Percentiles rank a stretch among this genome's conserved stretches.
Conservation (phyloP, 2,329 filamentous ascomycete genomes). For the Xylariaceae sp. region DNA sequence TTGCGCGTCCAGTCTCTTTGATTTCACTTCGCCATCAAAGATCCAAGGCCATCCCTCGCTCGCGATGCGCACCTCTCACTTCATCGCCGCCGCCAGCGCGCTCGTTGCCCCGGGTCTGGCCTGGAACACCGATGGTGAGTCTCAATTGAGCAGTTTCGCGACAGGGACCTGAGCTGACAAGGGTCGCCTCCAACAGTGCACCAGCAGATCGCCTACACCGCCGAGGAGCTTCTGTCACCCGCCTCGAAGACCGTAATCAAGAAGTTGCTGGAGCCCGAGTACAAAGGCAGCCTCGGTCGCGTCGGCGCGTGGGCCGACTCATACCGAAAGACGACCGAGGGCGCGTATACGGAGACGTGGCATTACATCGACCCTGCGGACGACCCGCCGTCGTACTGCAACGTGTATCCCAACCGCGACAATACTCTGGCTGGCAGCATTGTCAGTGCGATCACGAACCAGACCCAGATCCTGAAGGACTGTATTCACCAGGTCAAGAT, state of each 20-base stretch:
- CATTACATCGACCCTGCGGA: constrained; percentile 44
- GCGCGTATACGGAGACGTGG: constrained; percentile 35
- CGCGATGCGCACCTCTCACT: constrained; percentile 16
- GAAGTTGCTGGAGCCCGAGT: constrained; percentile 31
- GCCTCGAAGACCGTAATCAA: constrained; percentile 27
- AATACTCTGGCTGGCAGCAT: constrained; percentile 34
- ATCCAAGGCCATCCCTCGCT: background rate
- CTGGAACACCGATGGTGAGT: constrained; percentile 23
- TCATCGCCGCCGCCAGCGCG: constrained; percentile 11
- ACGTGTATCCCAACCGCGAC: constrained; percentile 37
- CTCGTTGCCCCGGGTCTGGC: constrained; percentile 15
- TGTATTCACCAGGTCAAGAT: constrained; percentile 17
- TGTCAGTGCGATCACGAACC: constrained; percentile 26
- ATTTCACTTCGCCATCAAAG: background rate
- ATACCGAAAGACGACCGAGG: constrained; percentile 34
- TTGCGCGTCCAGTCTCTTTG: background rate
- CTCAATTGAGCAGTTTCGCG: background rate
- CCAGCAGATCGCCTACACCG: constrained; percentile 22
- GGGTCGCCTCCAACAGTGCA: constrained; percentile 12
- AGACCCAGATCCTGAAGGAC: constrained; percentile 22
- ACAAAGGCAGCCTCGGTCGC: constrained; percentile 33
- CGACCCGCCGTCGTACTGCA: constrained; percentile 36
- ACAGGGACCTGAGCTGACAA: background rate
- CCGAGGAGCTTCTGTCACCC: constrained; percentile 21
- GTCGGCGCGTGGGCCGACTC: constrained; percentile 42